Conservation (phyloP, 805 yeast species). For the Saccharomycopsis selenospora region DNA sequence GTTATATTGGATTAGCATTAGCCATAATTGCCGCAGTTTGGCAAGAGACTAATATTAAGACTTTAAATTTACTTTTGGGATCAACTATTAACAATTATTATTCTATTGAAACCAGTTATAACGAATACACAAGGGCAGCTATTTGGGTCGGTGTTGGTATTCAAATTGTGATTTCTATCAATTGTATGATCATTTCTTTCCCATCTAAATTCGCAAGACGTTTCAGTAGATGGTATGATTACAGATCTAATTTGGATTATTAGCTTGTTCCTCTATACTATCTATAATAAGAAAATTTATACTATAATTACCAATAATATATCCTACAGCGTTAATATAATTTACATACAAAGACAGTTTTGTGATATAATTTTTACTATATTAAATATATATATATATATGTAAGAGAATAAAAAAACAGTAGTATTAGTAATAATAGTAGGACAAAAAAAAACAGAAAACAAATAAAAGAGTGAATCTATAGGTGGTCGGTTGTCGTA, state of each 20-base stretch:
- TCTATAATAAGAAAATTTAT: no score
- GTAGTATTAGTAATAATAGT: no score
- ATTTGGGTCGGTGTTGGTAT: slow-evolving; percentile 20
- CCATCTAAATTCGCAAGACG: not conserved
- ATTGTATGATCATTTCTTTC: not conserved
- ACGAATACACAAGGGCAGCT: slow-evolving; percentile 14
- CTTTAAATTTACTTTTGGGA: slow-evolving; percentile 15
- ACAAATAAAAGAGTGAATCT: no score
- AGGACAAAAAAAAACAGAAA: no score
- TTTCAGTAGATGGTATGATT: not conserved
- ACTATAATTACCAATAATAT: no score
- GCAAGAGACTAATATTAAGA: slow-evolving; percentile 21
- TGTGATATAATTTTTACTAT: no score
- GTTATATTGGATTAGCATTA: slow-evolving; percentile 14
- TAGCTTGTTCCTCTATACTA: no score
- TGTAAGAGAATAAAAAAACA: no score
- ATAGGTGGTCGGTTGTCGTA: no score
- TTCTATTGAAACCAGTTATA: slow-evolving; percentile 7
- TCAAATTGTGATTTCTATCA: slow-evolving; percentile 15
- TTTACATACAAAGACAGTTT: no score
- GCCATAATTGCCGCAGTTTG: slow-evolving; percentile 19
- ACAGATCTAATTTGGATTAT: not conserved
- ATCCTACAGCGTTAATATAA: no score
- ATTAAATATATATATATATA: no score
- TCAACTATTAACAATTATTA: slow-evolving; percentile 16